phyloP scores from a whole-genome alignment of 768 basidiomycete genomes.

The Collybia nuda region DNA sequence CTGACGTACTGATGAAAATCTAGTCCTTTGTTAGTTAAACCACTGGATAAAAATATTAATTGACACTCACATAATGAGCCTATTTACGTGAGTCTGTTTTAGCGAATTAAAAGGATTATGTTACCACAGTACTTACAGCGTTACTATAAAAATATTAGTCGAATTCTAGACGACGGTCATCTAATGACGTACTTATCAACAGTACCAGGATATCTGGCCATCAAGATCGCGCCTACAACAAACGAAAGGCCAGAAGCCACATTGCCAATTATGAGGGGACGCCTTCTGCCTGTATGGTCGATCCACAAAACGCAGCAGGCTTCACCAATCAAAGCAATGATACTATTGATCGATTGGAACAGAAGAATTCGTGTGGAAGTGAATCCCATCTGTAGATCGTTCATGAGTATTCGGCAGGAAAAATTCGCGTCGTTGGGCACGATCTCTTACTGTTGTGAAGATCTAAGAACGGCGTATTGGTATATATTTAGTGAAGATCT shows the following conservation, averaged over 20 bases:
- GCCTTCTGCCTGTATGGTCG: constrained; percentile 37
- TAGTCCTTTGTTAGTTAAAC: constrained; percentile 6
- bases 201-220: constrained; percentile 42
- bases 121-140: constrained; percentile 26
- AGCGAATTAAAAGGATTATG: neutral
- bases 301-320: constrained; percentile 45
- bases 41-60: neutral
- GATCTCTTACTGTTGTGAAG: constrained; percentile 28
- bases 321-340: constrained; percentile 54
- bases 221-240: constrained; percentile 41
- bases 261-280: constrained; percentile 43
- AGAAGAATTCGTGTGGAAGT: constrained; percentile 42
- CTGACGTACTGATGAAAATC: constrained; percentile 42
- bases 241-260: constrained; percentile 39
- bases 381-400: constrained; percentile 38
- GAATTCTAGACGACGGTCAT: neutral
- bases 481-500: neutral
- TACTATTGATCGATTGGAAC: constrained; percentile 53
- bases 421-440: no score
- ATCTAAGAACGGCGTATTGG: constrained; percentile 22
- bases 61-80: constrained; percentile 37
- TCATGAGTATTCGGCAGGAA: no score
- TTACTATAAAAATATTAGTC: constrained; percentile 20
- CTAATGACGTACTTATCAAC: constrained; percentile 35
- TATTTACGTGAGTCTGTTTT: constrained; percentile 4